Evolutionary conservation across 768 basidiomycete genomes (phyloP).

Genomic region (Obba rivulosa): DNA sequence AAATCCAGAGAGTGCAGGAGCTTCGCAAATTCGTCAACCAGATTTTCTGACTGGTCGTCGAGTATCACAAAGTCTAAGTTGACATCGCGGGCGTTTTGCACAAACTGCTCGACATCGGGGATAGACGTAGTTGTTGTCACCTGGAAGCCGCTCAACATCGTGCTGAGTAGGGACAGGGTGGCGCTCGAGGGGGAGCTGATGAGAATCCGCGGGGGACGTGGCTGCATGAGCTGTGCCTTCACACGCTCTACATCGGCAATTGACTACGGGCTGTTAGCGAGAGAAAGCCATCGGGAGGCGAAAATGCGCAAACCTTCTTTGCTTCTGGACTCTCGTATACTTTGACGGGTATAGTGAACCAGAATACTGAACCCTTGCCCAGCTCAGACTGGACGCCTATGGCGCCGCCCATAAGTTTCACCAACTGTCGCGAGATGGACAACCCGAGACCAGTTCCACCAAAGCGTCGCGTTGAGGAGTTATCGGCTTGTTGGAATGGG

Average conservation of each 20-base stretch:
- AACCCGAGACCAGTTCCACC: conserved; percentile 76
- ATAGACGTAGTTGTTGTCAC: conserved; percentile 40
- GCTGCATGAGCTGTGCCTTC: conserved; percentile 40
- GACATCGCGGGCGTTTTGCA: conserved; percentile 28
- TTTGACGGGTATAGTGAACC: conserved; percentile 69
- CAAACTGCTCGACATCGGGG: conserved; percentile 39
- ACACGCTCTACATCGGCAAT: conserved; percentile 42
- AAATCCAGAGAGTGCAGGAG: conserved; percentile 37
- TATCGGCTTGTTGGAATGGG: conserved; percentile 77
- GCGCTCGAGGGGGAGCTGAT: conserved; percentile 56
- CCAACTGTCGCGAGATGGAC: conserved; percentile 69
- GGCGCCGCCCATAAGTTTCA: conserved; percentile 71
- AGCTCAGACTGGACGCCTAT: conserved; percentile 67
- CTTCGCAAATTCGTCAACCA: conserved; percentile 51
- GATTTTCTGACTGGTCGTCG: conserved; percentile 59
- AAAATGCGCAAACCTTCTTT: conserved; percentile 35
- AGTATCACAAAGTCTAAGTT: conserved; percentile 60
- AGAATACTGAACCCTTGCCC: conserved; percentile 61
- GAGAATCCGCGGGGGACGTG: conserved; percentile 43
- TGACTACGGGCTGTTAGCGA: conserved; percentile 28
- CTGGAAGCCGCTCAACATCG: conserved; percentile 51
- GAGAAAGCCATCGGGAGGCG: not conserved
- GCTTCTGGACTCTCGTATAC: conserved; percentile 52
- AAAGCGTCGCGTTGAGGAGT: conserved; percentile 69
- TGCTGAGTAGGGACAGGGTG: conserved; percentile 49